Percentiles rank a stretch among this genome's conserved stretches.
phyloP scores from a whole-genome alignment of 1,284 basidiomycete genomes.

The Anthracocystis panici-leucophaei region DNA sequence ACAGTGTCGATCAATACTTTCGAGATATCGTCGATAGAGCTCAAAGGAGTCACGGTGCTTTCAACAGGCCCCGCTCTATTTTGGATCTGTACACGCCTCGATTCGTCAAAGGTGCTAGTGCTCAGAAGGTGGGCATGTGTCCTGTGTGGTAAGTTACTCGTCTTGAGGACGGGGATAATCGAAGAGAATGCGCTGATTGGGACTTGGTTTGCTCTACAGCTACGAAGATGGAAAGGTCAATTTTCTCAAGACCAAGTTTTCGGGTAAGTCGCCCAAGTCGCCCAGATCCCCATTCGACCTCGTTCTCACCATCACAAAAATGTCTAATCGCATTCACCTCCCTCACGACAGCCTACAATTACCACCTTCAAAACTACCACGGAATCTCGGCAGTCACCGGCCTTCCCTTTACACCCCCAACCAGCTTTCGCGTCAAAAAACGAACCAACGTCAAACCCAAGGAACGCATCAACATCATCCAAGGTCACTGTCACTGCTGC shows the following conservation, averaged over 20 bases:
- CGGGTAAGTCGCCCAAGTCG: constrained; percentile 28
- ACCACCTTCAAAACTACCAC: constrained; percentile 56
- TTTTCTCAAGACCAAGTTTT: constrained; percentile 55
- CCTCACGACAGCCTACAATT: constrained; percentile 51
- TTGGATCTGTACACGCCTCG: constrained; percentile 60
- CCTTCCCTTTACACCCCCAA: constrained; percentile 49
- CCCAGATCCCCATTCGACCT: too few species aligned
- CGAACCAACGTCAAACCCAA: constrained; percentile 19
- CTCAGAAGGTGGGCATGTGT: constrained; percentile 55
- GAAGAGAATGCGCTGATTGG: background rate
- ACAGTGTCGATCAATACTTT: constrained; percentile 24
- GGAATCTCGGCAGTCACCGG: constrained; percentile 47
- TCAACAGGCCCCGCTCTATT: constrained; percentile 43
- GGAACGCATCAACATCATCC: constrained; percentile 30
- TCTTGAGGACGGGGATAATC: background rate
- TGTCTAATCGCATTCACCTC: background rate
- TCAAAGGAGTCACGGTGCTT: constrained; percentile 26
- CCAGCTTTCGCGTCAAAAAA: constrained; percentile 20
- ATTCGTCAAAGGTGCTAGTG: constrained; percentile 37
- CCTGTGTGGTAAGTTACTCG: constrained; percentile 44
- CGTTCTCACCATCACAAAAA: too few species aligned
- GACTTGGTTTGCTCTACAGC: constrained; percentile 8
- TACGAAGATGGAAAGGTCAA: constrained; percentile 41
- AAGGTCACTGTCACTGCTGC: constrained; percentile 46
- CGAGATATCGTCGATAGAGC: constrained; percentile 24